Evolutionary conservation across 1,284 basidiomycete genomes (phyloP).

Genomic region (Prillingera fragicola): DNA sequence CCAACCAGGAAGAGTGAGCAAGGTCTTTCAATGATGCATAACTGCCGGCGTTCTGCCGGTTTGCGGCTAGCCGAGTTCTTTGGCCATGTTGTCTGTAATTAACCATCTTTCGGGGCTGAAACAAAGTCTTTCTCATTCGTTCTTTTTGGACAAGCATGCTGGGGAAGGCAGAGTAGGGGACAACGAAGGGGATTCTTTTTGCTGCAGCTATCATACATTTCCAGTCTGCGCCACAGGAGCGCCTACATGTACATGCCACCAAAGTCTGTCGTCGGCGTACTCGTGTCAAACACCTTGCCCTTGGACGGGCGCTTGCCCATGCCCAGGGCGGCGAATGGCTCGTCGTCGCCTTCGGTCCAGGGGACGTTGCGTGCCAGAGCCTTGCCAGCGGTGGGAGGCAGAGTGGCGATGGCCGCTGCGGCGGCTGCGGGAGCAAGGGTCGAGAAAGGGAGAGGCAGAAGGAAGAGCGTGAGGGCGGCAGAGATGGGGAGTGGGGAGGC

Average conservation of each 20-base stretch:
- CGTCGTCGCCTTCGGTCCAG: constrained; percentile 41
- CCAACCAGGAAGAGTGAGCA: too few species aligned
- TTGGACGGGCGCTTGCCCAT: constrained; percentile 23
- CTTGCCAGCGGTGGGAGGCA: background rate
- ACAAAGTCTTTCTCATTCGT: too few species aligned
- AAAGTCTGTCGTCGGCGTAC: constrained; percentile 14
- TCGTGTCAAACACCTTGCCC: constrained; percentile 5
- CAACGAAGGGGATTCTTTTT: too few species aligned
- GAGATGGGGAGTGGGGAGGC: constrained; percentile 11
- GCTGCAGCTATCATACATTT: too few species aligned
- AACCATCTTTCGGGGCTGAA: too few species aligned
- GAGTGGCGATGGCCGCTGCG: constrained; percentile 7
- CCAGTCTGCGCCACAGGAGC: too few species aligned
- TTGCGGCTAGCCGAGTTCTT: too few species aligned
- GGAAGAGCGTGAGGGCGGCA: constrained; percentile 9
- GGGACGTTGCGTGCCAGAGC: constrained; percentile 1
- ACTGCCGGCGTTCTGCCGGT: too few species aligned
- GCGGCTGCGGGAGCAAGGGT: constrained; percentile 9
- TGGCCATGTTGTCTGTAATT: too few species aligned
- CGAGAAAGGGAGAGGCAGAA: constrained; percentile 38
- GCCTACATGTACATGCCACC: constrained; percentile 34
- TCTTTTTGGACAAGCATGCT: too few species aligned
- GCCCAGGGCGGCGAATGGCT: constrained; percentile 29
- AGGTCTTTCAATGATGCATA: too few species aligned
- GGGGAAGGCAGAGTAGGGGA: too few species aligned